phyloP scores from a whole-genome alignment of 2,329 filamentous ascomycete genomes.

The Trichophyton benhamiae region DNA sequence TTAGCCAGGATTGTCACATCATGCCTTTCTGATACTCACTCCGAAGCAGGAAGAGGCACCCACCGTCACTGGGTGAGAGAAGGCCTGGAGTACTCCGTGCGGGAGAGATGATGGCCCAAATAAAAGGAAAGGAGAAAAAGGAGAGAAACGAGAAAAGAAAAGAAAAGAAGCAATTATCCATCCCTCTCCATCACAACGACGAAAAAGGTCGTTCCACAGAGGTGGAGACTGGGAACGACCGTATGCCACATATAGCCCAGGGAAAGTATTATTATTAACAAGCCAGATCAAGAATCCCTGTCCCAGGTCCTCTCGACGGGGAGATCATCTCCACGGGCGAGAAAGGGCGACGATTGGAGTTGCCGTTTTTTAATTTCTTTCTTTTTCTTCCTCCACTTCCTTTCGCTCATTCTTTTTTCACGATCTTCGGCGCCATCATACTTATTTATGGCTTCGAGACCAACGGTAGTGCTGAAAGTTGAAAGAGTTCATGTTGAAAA shows the following conservation, averaged over 20 bases:
- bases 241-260: not conserved
- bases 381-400: not conserved
- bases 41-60: not conserved
- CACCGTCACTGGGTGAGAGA: not conserved
- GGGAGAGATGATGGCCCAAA: not conserved
- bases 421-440: not conserved
- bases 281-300: not conserved
- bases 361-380: not conserved
- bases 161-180: not conserved
- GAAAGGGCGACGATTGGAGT: not conserved
- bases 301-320: not conserved
- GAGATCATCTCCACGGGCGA: not conserved
- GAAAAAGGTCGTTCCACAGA: not conserved
- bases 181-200: not conserved
- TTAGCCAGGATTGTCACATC: not conserved
- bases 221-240: not conserved
- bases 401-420: not conserved
- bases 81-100: not conserved
- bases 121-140: not conserved
- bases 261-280: not conserved
- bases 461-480: not conserved
- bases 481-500: not conserved
- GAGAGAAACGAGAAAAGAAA: not conserved
- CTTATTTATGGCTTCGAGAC: not conserved
- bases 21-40: not conserved